These are phyloP conservation scores for Neurospora tetraspora DNA, from an alignment of 495 filamentous ascomycete genomes.

Conservation along the genomic window DNA sequence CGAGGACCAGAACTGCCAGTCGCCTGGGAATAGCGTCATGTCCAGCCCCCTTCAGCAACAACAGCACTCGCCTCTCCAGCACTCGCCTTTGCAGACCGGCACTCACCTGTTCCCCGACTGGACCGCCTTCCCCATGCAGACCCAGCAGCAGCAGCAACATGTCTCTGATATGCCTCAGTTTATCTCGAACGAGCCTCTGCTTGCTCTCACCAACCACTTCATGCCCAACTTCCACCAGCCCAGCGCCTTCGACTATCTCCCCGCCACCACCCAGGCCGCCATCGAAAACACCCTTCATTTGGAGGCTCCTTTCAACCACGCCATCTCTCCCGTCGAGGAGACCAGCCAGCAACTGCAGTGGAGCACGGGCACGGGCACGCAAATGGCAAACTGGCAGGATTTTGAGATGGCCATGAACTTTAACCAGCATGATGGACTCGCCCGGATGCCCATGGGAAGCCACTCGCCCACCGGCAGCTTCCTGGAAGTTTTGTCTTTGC, in stretches of 20 bases:
- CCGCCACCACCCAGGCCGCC: slow-evolving; percentile 55
- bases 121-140: slow-evolving; percentile 39
- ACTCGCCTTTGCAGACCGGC: slow-evolving; percentile 35
- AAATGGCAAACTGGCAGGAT: slow-evolving; percentile 61
- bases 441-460: slow-evolving; percentile 49
- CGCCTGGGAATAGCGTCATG: slow-evolving; percentile 29
- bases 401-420: slow-evolving; percentile 52
- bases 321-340: slow-evolving; percentile 54
- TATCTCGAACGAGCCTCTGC: slow-evolving; percentile 38
- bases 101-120: slow-evolving; percentile 39
- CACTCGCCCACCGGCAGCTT: slow-evolving; percentile 76
- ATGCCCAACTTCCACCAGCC: slow-evolving; percentile 37
- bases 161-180: slow-evolving; percentile 42
- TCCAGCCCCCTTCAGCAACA: slow-evolving; percentile 33
- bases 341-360: slow-evolving; percentile 54
- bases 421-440: slow-evolving; percentile 40
- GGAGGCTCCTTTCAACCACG: slow-evolving; percentile 45
- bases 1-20: slow-evolving; percentile 36
- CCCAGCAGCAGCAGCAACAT: slow-evolving; percentile 40
- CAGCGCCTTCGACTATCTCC: slow-evolving; percentile 57
- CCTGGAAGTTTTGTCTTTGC: slow-evolving; percentile 71
- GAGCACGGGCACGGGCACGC: slow-evolving; percentile 20
- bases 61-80: slow-evolving; percentile 16
- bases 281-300: slow-evolving; percentile 55
- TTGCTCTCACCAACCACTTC: slow-evolving; percentile 37